These are phyloP conservation scores for Pyrenophora tritici-repentis DNA, from an alignment of 2,329 filamentous ascomycete species.

Conservation along the genomic window DNA sequence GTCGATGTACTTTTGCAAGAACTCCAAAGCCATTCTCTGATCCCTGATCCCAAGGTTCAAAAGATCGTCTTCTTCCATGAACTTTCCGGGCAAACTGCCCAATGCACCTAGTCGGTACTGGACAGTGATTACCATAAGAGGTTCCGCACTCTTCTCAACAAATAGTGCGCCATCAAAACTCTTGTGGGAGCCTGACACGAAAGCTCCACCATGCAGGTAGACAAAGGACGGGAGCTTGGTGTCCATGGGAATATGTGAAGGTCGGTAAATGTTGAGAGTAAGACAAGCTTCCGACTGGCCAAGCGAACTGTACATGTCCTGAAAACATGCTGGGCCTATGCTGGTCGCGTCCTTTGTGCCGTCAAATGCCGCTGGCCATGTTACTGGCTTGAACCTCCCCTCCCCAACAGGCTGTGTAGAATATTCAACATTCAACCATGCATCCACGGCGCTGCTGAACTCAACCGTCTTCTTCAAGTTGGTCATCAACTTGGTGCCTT, in stretches of 20 bases:
- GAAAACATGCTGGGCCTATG: conserved; percentile 53
- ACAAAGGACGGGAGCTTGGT: conserved; percentile 41
- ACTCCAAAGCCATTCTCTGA: conserved; percentile 42
- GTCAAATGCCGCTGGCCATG: conserved; percentile 50
- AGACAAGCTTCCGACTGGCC: conserved; percentile 44
- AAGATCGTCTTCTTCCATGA: conserved; percentile 42
- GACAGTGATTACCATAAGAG: conserved; percentile 42
- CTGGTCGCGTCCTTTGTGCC: conserved; percentile 47
- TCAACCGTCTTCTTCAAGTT: conserved; percentile 40
- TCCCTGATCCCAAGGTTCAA: conserved; percentile 43
- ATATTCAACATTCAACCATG: conserved; percentile 57
- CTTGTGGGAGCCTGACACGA: conserved; percentile 35
- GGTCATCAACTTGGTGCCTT: conserved; percentile 46
- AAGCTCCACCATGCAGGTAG: conserved; percentile 40
- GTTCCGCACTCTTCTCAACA: conserved; percentile 36
- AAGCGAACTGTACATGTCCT: conserved; percentile 45
- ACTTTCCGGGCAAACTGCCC: conserved; percentile 39
- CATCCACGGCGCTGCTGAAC: conserved; percentile 49
- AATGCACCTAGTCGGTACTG: conserved; percentile 45
- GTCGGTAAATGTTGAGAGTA: conserved; percentile 40
- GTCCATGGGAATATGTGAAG: conserved; percentile 30
- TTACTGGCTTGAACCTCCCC: conserved; percentile 49
- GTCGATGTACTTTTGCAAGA: conserved; percentile 48
- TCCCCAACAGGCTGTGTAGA: conserved; percentile 49
- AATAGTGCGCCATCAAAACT: conserved; percentile 45